These are phyloP conservation scores for Hsuehochloa calcarea DNA, from an alignment of 176 grass and related monocot species.

Conservation along the genomic window DNA sequence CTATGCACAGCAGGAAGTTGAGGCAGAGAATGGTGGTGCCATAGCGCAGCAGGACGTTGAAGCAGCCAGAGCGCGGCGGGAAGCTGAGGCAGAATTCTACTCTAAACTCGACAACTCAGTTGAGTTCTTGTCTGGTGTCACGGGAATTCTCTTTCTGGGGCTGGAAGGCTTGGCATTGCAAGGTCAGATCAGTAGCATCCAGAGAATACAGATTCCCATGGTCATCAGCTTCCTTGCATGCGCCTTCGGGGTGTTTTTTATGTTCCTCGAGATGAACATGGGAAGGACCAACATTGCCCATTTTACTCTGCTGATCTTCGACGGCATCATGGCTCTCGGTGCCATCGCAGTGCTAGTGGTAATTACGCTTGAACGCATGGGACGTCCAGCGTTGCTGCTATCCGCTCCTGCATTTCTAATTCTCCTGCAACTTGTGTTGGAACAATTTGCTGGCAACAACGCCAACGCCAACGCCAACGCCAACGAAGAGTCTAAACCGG, in stretches of 20 bases:
- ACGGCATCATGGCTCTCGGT: neutral
- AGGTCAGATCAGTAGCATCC: neutral
- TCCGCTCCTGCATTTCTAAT: neutral
- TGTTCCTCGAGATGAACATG: neutral
- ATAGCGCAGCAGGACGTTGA: no score
- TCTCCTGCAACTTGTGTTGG: neutral
- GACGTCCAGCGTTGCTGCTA: neutral
- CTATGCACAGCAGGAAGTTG: no score
- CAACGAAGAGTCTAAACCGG: neutral
- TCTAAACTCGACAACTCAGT: neutral
- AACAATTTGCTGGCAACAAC: neutral
- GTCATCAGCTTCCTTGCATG: neutral
- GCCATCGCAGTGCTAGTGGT: neutral
- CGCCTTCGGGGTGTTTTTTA: neutral
- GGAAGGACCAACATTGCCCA: neutral
- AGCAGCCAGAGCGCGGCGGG: neutral
- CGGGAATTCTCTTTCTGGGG: neutral
- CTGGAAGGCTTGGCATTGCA: neutral
- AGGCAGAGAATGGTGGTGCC: accelerated
- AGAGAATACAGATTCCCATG: neutral
- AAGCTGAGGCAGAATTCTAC: neutral
- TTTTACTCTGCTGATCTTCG: neutral
- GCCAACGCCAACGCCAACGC: no score
- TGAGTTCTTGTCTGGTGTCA: neutral
- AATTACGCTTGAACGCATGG: neutral